Evolutionary conservation across 2,329 filamentous ascomycete genomes (phyloP).

Genomic region (Emericellopsis atlantica): DNA sequence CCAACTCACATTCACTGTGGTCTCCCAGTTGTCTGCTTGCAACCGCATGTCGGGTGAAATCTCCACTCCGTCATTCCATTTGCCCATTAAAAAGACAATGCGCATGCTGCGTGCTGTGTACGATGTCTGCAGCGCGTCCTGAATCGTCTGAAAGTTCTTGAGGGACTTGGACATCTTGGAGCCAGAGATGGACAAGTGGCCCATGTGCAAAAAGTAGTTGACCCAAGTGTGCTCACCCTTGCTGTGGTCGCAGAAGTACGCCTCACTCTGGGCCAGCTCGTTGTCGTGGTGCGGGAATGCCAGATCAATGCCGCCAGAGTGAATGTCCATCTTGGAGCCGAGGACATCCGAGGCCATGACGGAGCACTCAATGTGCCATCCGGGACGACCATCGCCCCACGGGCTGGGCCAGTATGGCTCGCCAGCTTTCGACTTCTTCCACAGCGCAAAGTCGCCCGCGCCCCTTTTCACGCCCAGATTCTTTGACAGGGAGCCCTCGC

Average conservation of each 20-base stretch:
- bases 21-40: constrained; percentile 67
- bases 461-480: constrained; percentile 55
- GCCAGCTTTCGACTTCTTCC: constrained; percentile 85
- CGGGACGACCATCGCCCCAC: constrained; percentile 80
- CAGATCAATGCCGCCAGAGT: constrained; percentile 85
- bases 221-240: constrained; percentile 64
- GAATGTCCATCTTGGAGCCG: constrained; percentile 77
- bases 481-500: constrained; percentile 69
- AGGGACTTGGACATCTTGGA: constrained; percentile 94
- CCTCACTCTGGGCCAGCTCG: constrained; percentile 80
- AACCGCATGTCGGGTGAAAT: constrained; percentile 74
- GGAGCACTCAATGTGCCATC: constrained; percentile 96
- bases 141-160: constrained; percentile 92
- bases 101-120: constrained; percentile 73
- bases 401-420: constrained; percentile 83
- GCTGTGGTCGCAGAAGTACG: constrained; percentile 52
- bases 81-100: constrained; percentile 76
- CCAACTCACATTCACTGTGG: constrained; percentile 51
- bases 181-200: constrained; percentile 72
- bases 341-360: constrained; percentile 90
- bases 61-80: constrained; percentile 85
- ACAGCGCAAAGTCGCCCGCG: constrained; percentile 78
- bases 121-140: constrained; percentile 56
- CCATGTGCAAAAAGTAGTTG: constrained; percentile 94
- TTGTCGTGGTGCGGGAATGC: constrained; percentile 91